phyloP scores from a whole-genome alignment of 2,329 filamentous ascomycete species.

The Emericellopsis cladophorae region DNA sequence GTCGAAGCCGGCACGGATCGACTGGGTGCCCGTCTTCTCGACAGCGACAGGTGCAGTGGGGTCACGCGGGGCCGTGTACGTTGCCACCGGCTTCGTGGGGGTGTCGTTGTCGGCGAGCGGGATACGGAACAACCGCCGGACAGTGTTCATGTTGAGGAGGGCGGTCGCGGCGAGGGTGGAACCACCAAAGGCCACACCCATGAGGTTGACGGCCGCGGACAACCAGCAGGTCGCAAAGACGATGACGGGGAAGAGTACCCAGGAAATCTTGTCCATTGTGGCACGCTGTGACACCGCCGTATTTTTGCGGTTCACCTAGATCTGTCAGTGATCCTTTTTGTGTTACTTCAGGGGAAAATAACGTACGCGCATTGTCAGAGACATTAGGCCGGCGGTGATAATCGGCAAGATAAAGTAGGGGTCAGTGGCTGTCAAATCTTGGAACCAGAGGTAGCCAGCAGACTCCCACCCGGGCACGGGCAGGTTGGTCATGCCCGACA shows the following conservation, averaged over 20 bases:
- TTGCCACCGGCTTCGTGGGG: constrained; percentile 4
- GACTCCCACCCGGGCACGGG: constrained; percentile 69
- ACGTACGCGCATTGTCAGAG: constrained; percentile 39
- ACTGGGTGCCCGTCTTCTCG: neutral
- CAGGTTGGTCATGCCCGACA: constrained; percentile 60
- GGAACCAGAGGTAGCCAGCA: constrained; percentile 66
- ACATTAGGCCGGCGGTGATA: constrained; percentile 42
- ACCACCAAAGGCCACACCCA: constrained; percentile 27
- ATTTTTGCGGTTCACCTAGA: constrained; percentile 22
- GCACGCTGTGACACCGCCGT: constrained; percentile 16
- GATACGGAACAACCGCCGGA: constrained; percentile 25
- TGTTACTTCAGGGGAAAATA: neutral
- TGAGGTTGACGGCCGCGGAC: constrained; percentile 34
- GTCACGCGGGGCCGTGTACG: neutral
- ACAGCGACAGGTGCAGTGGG: neutral
- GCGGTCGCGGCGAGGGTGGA: constrained; percentile 21
- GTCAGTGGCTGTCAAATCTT: constrained; percentile 63
- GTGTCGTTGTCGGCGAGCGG: constrained; percentile 13
- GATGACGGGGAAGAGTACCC: constrained; percentile 27
- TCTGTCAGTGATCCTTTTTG: constrained; percentile 6
- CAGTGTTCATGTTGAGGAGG: constrained; percentile 20
- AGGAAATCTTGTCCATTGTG: constrained; percentile 28
- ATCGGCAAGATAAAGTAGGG: constrained; percentile 67
- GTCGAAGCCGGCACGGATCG: no score
- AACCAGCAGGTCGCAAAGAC: constrained; percentile 32